Conservation (phyloP, 2,329 filamentous ascomycete genomes). For the Anisogramma anomala region DNA sequence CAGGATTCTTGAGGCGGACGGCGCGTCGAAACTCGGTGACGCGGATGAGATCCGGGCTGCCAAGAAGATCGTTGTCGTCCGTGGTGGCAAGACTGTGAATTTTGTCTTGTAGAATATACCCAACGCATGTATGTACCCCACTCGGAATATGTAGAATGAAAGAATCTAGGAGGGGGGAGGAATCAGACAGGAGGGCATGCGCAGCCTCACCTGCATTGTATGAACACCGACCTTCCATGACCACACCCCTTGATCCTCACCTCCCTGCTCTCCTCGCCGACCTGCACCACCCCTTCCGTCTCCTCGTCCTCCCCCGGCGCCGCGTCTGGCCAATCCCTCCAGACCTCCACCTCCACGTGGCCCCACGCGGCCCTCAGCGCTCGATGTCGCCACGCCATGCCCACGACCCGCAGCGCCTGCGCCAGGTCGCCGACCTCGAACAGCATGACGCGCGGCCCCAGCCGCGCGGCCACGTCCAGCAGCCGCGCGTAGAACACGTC, state of each 20-base stretch:
- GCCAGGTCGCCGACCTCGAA: slow-evolving; percentile 61
- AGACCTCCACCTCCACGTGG: slow-evolving; percentile 46
- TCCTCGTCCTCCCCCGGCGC: slow-evolving; percentile 21
- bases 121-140: slow-evolving; percentile 4
- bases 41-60: slow-evolving; percentile 36
- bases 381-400: slow-evolving; percentile 28
- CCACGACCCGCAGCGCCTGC: slow-evolving; percentile 55
- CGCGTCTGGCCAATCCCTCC: slow-evolving; percentile 55
- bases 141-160: neutral
- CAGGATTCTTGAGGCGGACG: slow-evolving; percentile 51
- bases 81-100: slow-evolving; percentile 59
- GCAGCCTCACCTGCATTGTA: slow-evolving; percentile 14
- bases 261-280: slow-evolving; percentile 15
- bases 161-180: neutral
- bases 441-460: slow-evolving; percentile 44
- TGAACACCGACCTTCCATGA: slow-evolving; percentile 34
- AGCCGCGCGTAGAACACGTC: slow-evolving; percentile 59
- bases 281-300: slow-evolving; percentile 15
- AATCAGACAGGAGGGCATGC: neutral
- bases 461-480: slow-evolving; percentile 37
- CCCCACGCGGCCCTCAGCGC: slow-evolving; percentile 17
- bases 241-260: slow-evolving; percentile 36
- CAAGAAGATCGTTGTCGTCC: slow-evolving; percentile 56
- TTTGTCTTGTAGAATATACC: slow-evolving; percentile 44
- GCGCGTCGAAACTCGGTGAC: slow-evolving; percentile 41